A percentile compares a stretch with the other conserved stretches of the same genome.
Evolutionary conservation across 352 stramenopile genomes (phyloP).

Genomic region (Pythium plurisporium): DNA sequence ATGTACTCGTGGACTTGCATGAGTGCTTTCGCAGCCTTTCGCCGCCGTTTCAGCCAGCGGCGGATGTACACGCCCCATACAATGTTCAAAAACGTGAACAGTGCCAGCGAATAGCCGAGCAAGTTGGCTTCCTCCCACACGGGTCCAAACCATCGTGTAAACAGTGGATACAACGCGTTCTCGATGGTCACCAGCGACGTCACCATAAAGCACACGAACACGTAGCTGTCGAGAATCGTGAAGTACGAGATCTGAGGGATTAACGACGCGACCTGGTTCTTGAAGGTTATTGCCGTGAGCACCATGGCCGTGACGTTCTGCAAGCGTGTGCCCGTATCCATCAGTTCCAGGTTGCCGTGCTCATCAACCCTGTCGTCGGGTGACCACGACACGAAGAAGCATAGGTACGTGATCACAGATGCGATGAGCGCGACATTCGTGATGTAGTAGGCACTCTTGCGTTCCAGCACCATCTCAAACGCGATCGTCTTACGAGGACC

Average conservation of each 20-base stretch:
- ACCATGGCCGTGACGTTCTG: constrained; percentile 60
- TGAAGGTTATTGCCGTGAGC: constrained; percentile 62
- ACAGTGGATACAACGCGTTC: constrained; percentile 44
- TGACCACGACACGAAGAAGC: constrained; percentile 25
- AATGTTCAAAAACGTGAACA: constrained; percentile 42
- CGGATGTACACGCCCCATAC: constrained; percentile 26
- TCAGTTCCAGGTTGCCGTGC: constrained; percentile 8
- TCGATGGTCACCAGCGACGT: constrained; percentile 49
- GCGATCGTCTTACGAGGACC: constrained; percentile 35
- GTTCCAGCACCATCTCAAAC: constrained; percentile 63
- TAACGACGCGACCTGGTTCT: constrained; percentile 41
- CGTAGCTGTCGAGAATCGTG: constrained; percentile 54
- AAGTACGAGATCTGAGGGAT: constrained; percentile 68
- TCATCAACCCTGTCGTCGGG: not conserved
- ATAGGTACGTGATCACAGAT: constrained; percentile 49
- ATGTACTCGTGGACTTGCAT: constrained; percentile 36
- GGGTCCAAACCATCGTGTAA: constrained; percentile 8
- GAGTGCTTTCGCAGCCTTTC: constrained; percentile 17
- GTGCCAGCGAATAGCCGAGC: constrained; percentile 27
- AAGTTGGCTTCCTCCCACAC: constrained; percentile 27
- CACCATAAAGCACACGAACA: constrained; percentile 62
- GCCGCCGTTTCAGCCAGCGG: constrained; percentile 26
- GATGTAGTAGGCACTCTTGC: constrained; percentile 44
- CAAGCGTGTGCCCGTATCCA: constrained; percentile 48
- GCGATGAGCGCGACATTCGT: constrained; percentile 47